These are phyloP conservation scores for Lactarius pseudohatsudake DNA, from an alignment of 768 basidiomycete genomes.

Conservation along the genomic window DNA sequence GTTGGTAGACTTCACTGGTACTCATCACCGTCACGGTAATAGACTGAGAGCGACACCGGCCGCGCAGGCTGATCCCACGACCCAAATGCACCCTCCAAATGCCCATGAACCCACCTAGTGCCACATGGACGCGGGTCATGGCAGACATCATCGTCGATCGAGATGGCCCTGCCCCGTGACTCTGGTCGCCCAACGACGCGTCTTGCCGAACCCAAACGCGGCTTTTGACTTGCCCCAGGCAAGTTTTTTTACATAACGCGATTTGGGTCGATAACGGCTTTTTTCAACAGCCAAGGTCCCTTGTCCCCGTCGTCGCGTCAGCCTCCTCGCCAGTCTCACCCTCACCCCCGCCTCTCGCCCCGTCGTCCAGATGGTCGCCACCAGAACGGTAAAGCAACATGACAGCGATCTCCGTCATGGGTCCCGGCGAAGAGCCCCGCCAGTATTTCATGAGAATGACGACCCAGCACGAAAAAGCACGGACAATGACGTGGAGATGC, in stretches of 20 bases:
- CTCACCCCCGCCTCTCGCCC: slow-evolving; percentile 18
- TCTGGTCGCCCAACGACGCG: neutral
- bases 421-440: neutral
- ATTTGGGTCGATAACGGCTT: too few relatives aligned
- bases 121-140: slow-evolving; percentile 26
- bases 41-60: too few relatives aligned
- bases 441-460: neutral
- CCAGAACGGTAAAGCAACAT: too few relatives aligned
- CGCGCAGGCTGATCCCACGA: too few relatives aligned
- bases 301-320: neutral
- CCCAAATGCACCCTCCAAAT: neutral
- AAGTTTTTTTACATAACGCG: neutral
- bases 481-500: neutral
- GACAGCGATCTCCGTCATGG: neutral
- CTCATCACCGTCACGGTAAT: too few relatives aligned
- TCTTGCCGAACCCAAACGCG: neutral
- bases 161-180: slow-evolving; percentile 5
- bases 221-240: neutral
- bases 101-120: neutral
- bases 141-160: slow-evolving; percentile 19
- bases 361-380: neutral
- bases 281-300: neutral
- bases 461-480: too few relatives aligned
- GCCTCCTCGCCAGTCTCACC: neutral
- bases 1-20: too few relatives aligned